Evolutionary conservation across 2,329 filamentous ascomycete species (phyloP), one percentile per base, ranked within the genome.

Genomic region (Drechslerella stenobrocha): DNA sequence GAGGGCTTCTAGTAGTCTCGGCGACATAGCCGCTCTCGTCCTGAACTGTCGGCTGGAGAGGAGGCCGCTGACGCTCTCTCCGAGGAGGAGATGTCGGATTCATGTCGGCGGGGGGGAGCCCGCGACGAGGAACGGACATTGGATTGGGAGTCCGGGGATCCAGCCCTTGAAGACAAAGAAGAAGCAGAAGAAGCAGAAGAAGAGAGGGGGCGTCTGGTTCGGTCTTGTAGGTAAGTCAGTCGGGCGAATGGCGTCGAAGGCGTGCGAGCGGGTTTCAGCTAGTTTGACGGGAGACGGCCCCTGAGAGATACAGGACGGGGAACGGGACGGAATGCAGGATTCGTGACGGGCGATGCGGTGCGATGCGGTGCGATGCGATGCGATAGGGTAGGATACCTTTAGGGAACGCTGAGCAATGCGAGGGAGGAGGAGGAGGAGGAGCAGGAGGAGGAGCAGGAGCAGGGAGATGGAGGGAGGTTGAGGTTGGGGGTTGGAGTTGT

Each of bases 11-110:
- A 15, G 64, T 61, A 22, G 57, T 69, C 52, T 69, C 56, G 40
- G 64, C 64, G 57, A 69, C 48, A 18, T 69, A 61, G 18, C 64
- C 57, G 30, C 52, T 51, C 22, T 69, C 64, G 8, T 69, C 64
- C 37, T 63, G 57, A 3, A 48, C 50, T 35, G 51, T 32, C 35
- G 51, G 37, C 34, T 35, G 28, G 11, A 23, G 3, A 63, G 58
- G 37, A 40, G 55, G 28, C 58, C 57, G 20, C 63, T 56, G 30
- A n/a, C 56, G 64, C 22, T 69, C 51, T 3, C 63, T 34, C 23
- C 46, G 7, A 4, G 40, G 32, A 8, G 63, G 63, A 32, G 63
- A 60, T 60, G 63, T 59, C 18, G 63, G 55, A 2, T 26, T 42
- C 55, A 67, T 67, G 37, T 67, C 63, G 48, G 35, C 44, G 34